Evolutionary conservation across 176 grass and related monocot genomes (phyloP).

Genomic region (Lolium perenne): DNA sequence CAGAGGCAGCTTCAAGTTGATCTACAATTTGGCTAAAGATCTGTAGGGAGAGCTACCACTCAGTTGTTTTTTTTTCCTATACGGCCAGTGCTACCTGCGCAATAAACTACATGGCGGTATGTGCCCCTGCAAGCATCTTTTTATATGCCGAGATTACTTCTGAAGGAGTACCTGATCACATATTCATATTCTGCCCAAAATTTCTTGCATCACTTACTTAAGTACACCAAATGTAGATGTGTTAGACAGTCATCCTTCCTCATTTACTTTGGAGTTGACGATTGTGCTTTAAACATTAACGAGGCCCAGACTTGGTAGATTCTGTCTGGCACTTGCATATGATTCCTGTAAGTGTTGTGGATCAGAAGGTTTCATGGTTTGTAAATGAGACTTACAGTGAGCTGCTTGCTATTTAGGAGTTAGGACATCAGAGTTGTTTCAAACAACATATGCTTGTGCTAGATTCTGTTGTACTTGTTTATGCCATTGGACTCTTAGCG

Average conservation of each 20-base stretch:
- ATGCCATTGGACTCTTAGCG: not conserved
- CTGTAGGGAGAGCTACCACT: too few species aligned
- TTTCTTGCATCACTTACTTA: not conserved
- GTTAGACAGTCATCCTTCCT: slow-evolving; percentile 3
- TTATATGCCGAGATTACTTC: too few species aligned
- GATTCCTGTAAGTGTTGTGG: not conserved
- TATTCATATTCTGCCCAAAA: slow-evolving; percentile 16
- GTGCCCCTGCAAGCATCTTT: too few species aligned
- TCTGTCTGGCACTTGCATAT: not conserved
- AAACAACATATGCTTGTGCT: not conserved
- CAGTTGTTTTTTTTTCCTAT: too few species aligned
- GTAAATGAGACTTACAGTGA: not conserved
- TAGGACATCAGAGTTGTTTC: not conserved
- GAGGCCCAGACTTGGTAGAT: not conserved
- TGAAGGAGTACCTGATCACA: slow-evolving; percentile 10
- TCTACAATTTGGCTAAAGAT: too few species aligned
- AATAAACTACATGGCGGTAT: too few species aligned
- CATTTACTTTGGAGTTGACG: not conserved
- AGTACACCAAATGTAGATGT: not conserved
- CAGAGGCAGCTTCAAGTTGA: too few species aligned
- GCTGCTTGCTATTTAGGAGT: not conserved
- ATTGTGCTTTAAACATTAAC: slow-evolving; percentile 3
- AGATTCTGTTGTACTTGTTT: not conserved
- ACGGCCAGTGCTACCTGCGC: too few species aligned
- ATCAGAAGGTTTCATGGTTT: slow-evolving; percentile 13